These are phyloP conservation scores for Hypseocharis bilobata DNA, from an alignment of 441 rosid genomes.

Conservation along the genomic window DNA sequence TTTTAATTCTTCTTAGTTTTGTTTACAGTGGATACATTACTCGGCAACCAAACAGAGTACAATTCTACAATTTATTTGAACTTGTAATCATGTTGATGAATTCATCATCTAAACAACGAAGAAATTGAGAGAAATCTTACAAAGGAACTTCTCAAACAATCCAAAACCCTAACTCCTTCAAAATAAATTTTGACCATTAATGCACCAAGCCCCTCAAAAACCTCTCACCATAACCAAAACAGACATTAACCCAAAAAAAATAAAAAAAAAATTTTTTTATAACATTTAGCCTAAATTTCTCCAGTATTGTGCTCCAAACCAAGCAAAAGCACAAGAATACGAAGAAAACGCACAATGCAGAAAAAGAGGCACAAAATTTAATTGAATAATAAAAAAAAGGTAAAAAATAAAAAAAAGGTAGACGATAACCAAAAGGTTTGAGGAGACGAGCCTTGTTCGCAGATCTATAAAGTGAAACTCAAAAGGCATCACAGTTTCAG, in stretches of 20 bases:
- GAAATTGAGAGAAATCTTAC: not conserved
- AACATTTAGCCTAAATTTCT: not conserved
- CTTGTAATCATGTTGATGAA: not conserved
- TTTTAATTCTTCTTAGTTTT: not conserved
- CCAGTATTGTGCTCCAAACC: not conserved
- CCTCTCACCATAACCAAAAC: not conserved
- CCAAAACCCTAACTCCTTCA: not conserved
- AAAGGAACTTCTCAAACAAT: not conserved
- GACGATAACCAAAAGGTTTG: not conserved
- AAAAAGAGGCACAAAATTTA: not conserved
- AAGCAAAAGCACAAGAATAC: not conserved
- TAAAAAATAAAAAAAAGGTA: not conserved
- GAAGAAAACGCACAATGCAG: not conserved
- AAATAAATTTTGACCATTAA: no score
- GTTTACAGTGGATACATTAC: not conserved
- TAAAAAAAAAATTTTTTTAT: no score
- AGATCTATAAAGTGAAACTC: constrained; percentile 26
- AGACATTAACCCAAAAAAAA: not conserved
- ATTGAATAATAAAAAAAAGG: not conserved
- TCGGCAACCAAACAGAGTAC: not conserved
- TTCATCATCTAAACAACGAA: not conserved
- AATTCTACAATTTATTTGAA: not conserved
- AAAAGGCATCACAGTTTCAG: not conserved
- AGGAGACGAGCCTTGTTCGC: constrained; percentile 15
- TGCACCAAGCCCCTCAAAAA: no score